Evolutionary conservation across 768 basidiomycete species (phyloP).

Genomic region (Crepidotus variabilis): DNA sequence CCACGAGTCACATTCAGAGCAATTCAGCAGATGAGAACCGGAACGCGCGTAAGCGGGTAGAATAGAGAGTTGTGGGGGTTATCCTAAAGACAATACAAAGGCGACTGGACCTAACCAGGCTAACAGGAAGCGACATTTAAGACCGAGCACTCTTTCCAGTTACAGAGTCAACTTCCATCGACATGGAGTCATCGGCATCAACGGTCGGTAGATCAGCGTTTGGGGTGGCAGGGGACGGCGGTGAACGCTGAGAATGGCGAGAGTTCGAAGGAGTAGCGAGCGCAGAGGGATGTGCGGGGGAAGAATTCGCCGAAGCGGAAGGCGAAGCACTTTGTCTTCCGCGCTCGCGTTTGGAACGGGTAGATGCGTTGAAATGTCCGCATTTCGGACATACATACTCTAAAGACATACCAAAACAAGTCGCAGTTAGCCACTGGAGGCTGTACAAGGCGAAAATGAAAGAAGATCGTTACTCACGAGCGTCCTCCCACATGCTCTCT

Average conservation of each 20-base stretch:
- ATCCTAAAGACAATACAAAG: too few relatives aligned
- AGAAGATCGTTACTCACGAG: constrained; percentile 53
- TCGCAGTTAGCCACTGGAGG: constrained; percentile 1
- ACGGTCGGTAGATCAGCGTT: constrained; percentile 17
- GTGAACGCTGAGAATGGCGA: constrained; percentile 2
- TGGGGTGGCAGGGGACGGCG: constrained; percentile 3
- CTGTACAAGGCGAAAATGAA: neutral
- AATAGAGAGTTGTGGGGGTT: too few relatives aligned
- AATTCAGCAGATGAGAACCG: too few relatives aligned
- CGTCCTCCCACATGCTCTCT: constrained; percentile 76
- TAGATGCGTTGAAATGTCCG: constrained; percentile 70
- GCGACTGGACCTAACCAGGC: too few relatives aligned
- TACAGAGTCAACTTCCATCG: constrained; percentile 29
- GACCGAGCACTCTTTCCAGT: neutral
- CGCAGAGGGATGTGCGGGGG: constrained; percentile 9
- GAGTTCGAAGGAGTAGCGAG: constrained; percentile 7
- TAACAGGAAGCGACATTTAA: neutral
- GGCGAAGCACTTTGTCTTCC: constrained; percentile 14
- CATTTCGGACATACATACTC: constrained; percentile 89
- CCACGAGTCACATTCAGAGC: too few relatives aligned
- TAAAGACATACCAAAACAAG: constrained; percentile 23
- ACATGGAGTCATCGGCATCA: constrained; percentile 15
- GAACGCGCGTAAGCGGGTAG: too few relatives aligned
- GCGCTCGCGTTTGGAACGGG: constrained; percentile 30
- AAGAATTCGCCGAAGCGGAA: constrained; percentile 10